Conservation (phyloP, 306 rosid species). For the Lupinus albus region DNA sequence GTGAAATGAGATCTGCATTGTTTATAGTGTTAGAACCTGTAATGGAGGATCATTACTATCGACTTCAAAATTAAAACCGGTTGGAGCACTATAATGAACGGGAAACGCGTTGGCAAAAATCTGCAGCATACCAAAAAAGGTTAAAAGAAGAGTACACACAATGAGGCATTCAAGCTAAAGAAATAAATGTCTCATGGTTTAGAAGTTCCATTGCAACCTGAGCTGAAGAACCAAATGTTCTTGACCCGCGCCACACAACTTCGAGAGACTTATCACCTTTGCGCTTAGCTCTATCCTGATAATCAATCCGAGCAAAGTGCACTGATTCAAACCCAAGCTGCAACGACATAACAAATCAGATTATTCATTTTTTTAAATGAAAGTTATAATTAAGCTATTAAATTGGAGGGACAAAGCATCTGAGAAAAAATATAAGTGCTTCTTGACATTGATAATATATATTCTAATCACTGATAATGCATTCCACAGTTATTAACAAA, state of each 20-base stretch:
- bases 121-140: slow-evolving; percentile 42
- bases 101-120: slow-evolving; percentile 88
- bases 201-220: slow-evolving; percentile 54
- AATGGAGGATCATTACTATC: slow-evolving; percentile 43
- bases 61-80: slow-evolving; percentile 76
- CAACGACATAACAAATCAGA: slow-evolving; percentile 26
- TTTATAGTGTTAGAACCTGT: slow-evolving; percentile 57
- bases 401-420: background rate
- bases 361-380: background rate
- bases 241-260: slow-evolving; percentile 92
- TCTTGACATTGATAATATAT: background rate
- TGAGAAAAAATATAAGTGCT: background rate
- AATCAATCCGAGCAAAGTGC: slow-evolving; percentile 92
- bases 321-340: slow-evolving; percentile 94
- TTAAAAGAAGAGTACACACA: slow-evolving; percentile 18
- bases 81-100: slow-evolving; percentile 70
- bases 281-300: slow-evolving; percentile 78
- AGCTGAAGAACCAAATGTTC: slow-evolving; percentile 78
- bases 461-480: too few species aligned
- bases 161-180: background rate
- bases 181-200: background rate
- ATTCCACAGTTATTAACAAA: too few species aligned
- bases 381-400: background rate
- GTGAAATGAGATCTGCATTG: slow-evolving; percentile 10
- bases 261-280: slow-evolving; percentile 76